A percentile compares a stretch with the other conserved stretches of the same genome.
Conservation (phyloP, 768 basidiomycete species). For the Leccinum incarnatum region DNA sequence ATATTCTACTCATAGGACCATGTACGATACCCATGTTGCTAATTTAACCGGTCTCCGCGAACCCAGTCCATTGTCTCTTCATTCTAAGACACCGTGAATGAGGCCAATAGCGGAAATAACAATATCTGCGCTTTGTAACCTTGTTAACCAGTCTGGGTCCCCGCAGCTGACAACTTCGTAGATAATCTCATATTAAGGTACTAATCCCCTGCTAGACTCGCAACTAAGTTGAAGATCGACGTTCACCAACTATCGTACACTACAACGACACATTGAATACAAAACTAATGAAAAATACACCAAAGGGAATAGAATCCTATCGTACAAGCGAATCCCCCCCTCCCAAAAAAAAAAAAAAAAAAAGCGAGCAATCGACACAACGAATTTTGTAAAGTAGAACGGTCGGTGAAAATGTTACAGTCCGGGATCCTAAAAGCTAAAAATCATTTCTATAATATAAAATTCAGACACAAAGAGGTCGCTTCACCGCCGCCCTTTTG, state of each 20-base stretch:
- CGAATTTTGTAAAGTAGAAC: not conserved
- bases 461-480: slow-evolving; percentile 16
- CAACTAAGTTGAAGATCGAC: not conserved
- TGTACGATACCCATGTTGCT: slow-evolving; percentile 12
- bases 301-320: not conserved
- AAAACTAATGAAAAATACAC: not conserved
- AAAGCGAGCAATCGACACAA: not conserved
- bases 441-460: not conserved
- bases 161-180: not conserved
- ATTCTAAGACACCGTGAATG: not conserved
- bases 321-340: not conserved
- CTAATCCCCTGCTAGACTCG: not conserved
- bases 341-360: not conserved
- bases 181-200: not conserved
- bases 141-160: not conserved
- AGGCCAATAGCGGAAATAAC: not conserved
- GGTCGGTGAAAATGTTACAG: not conserved
- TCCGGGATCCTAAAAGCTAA: not conserved
- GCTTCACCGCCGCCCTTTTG: slow-evolving; percentile 14
- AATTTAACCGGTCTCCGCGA: slow-evolving; percentile 22
- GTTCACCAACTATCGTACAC: not conserved
- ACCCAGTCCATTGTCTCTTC: slow-evolving; percentile 17
- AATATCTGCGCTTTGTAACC: not conserved
- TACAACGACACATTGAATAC: not conserved
- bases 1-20: not conserved